Evolutionary conservation across 2,329 filamentous ascomycete species (phyloP).

Genomic region (Aspergillus sp.): DNA sequence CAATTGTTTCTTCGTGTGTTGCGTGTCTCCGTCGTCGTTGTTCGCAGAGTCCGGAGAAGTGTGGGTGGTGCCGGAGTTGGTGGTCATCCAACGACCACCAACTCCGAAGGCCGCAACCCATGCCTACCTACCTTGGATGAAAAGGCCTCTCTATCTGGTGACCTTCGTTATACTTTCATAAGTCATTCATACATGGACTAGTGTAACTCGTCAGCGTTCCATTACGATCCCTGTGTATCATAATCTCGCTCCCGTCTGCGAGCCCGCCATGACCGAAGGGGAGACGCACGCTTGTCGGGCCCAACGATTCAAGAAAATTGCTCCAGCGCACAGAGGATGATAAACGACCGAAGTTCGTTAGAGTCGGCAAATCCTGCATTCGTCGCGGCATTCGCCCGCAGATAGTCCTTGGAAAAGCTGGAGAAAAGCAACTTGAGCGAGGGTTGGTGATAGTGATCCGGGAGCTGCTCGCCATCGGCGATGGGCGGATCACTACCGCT

Average conservation of each 20-base stretch:
- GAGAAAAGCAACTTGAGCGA: constrained; percentile 13
- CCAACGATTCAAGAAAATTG: constrained; percentile 16
- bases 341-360: constrained; percentile 16
- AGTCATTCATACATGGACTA: neutral
- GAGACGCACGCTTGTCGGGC: too few species aligned
- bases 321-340: constrained; percentile 18
- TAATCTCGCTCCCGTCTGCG: neutral
- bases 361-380: constrained; percentile 16
- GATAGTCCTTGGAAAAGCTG: constrained; percentile 13
- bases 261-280: neutral
- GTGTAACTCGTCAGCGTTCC: constrained; percentile 3
- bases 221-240: neutral
- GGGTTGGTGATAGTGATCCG: neutral
- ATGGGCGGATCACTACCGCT: neutral
- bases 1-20: too few species aligned
- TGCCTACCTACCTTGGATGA: too few species aligned
- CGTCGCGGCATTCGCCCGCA: constrained; percentile 7
- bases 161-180: neutral
- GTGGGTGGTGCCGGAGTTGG: constrained; percentile 3
- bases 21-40: neutral
- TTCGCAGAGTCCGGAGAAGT: neutral
- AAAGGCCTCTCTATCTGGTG: too few species aligned
- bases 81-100: constrained; percentile 2
- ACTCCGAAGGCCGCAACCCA: neutral
- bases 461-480: neutral